These are phyloP conservation scores for Solanum lycopersicoides DNA, from an alignment of 257 asterid species.

Conservation along the genomic window DNA sequence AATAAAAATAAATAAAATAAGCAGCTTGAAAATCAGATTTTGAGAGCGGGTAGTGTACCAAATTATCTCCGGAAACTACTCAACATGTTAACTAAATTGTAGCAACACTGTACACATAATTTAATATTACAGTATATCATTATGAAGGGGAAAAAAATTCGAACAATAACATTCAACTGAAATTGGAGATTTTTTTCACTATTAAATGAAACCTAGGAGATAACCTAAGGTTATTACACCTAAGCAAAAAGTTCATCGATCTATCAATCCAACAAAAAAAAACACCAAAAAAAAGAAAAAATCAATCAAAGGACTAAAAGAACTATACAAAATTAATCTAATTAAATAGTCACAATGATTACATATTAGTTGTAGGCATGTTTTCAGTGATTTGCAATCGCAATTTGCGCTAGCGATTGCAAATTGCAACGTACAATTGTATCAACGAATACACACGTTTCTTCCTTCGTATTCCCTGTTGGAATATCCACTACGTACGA, in stretches of 20 bases:
- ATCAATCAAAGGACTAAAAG: background rate
- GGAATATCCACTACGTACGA: conserved; percentile 86
- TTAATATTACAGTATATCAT: background rate
- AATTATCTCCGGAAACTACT: background rate
- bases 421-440: conserved; percentile 74
- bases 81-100: background rate
- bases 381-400: conserved; percentile 33
- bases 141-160: background rate
- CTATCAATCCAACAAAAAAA: background rate
- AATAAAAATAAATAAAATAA: no score
- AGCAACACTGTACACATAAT: background rate
- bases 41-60: background rate
- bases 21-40: background rate
- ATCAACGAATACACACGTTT: conserved; percentile 62
- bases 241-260: background rate
- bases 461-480: conserved; percentile 62
- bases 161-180: background rate
- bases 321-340: background rate
- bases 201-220: background rate
- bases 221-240: background rate
- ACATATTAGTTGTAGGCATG: background rate
- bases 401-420: conserved; percentile 58
- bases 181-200: background rate
- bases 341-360: background rate
- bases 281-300: background rate